phyloP scores from a whole-genome alignment of 2,329 filamentous ascomycete species.

The Niveomyces coronatus region DNA sequence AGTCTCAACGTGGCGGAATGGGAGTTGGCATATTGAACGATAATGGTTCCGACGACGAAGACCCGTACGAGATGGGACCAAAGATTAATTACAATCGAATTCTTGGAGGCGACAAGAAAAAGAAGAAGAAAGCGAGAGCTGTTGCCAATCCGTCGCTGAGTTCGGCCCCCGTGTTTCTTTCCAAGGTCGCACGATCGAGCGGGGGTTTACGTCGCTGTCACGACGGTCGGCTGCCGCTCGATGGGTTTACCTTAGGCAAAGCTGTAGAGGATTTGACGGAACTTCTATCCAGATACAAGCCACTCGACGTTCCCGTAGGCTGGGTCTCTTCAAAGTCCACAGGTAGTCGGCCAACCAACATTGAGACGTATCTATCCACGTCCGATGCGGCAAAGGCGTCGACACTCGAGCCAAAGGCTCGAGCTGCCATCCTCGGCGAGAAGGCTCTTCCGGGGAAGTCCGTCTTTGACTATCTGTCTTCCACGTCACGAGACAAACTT shows the following conservation, averaged over 20 bases:
- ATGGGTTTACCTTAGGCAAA: constrained; percentile 67
- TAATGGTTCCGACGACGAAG: constrained; percentile 88
- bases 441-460: constrained; percentile 74
- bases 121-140: constrained; percentile 42
- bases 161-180: constrained; percentile 64
- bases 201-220: constrained; percentile 52
- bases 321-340: constrained; percentile 57
- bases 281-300: constrained; percentile 38
- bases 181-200: constrained; percentile 37
- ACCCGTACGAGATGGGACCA: constrained; percentile 85
- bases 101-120: constrained; percentile 74
- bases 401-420: constrained; percentile 60
- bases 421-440: constrained; percentile 75
- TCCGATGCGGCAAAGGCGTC: constrained; percentile 71
- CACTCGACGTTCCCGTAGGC: constrained; percentile 56
- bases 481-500: constrained; percentile 66
- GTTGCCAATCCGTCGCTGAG: constrained; percentile 54
- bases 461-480: constrained; percentile 84
- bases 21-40: constrained; percentile 87
- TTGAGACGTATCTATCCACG: constrained; percentile 47
- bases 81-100: constrained; percentile 78
- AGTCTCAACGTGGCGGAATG: constrained; percentile 50
- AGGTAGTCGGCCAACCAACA: constrained; percentile 4
- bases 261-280: constrained; percentile 27
- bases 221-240: constrained; percentile 69